Percentiles rank a stretch among this genome's conserved stretches.
Conservation (phyloP, 768 basidiomycete species). For the Pisolithus microcarpus region DNA sequence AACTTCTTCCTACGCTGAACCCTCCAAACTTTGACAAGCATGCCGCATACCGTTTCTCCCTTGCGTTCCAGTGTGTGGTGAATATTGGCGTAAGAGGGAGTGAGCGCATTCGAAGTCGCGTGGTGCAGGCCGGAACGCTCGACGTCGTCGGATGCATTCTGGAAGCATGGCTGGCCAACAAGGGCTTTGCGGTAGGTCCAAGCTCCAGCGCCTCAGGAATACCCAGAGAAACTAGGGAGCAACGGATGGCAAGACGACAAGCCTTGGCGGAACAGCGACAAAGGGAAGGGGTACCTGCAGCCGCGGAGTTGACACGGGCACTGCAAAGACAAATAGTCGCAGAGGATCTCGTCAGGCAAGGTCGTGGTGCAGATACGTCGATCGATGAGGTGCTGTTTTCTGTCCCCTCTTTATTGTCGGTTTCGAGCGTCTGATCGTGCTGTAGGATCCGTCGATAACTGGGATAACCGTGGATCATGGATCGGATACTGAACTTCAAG, state of each 20-base stretch:
- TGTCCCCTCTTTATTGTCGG: background rate
- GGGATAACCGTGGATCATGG: constrained; percentile 10
- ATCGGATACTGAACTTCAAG: constrained; percentile 17
- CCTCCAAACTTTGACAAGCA: constrained; percentile 71
- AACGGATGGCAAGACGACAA: constrained; percentile 54
- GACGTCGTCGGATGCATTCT: constrained; percentile 92
- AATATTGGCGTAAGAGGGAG: constrained; percentile 96
- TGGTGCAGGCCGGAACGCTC: constrained; percentile 90
- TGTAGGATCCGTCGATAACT: constrained; percentile 31
- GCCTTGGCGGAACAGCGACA: constrained; percentile 51
- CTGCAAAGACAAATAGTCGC: constrained; percentile 45
- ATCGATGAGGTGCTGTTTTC: constrained; percentile 20
- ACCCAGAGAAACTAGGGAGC: constrained; percentile 69
- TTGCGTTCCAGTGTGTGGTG: constrained; percentile 95
- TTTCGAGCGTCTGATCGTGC: background rate
- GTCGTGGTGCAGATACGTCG: constrained; percentile 4
- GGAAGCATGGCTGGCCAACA: constrained; percentile 86
- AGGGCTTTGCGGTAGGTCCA: constrained; percentile 81
- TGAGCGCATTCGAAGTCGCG: constrained; percentile 82
- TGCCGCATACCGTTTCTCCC: constrained; percentile 80
- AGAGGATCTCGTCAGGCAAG: constrained; percentile 20
- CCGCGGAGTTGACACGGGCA: constrained; percentile 49
- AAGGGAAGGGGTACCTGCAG: constrained; percentile 41
- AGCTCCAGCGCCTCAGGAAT: constrained; percentile 69
- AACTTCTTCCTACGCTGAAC: constrained; percentile 54